Base-by-base conservation (phyloP, 345 rosid genomes). In the Syzygium grande region DNA sequence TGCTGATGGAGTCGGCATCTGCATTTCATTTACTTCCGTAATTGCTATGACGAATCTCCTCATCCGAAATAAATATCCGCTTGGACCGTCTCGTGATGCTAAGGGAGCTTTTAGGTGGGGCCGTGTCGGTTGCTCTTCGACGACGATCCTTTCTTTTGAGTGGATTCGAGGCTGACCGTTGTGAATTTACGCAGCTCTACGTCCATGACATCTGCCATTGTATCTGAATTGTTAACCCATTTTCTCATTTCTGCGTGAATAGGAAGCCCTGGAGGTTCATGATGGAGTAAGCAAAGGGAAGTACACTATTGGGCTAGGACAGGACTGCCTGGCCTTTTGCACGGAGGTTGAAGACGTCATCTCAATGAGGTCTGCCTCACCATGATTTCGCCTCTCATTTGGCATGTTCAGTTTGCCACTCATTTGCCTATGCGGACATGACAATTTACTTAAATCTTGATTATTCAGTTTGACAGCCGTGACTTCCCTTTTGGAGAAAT, bases 271-370 rank as follows among this genome's bases (percentile, higher is more conserved):
- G 88, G 99, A 98, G 95, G 95, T 88, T 89, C 97, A 95, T 92
- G 99, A 98, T 90, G 99, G 98, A n/a, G 97, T 93, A 52, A 95
- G 99, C 91, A 95, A 95, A 91, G 98, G 99, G 56, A 98, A 98
- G 88, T 98, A 97, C 91, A 98, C 98, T 3, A 96, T 98, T 84
- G 99, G 99, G 65, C 99, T 97, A 89, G 99, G 99, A 88, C 99
- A 98, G 89, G 99, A 97, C 89, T 92, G 98, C 90, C 88, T 98
- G 98, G 99, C 94, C 61, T 98, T 98, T 89, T 98, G 99, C 89
- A 92, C 98, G 9, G 99, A 98, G 91, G 95, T 98, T 86, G 99
- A 98, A 92, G 99, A 98, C 94, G 99, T 98, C 58, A 94, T 98
- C 91, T 98, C 99, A 19, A 97, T 98, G 99, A 95, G 99, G 99